Evolutionary conservation across 228 moss, liverwort and hornwort genomes (phyloP).

Genomic region (Sphagnum magellanicum): DNA sequence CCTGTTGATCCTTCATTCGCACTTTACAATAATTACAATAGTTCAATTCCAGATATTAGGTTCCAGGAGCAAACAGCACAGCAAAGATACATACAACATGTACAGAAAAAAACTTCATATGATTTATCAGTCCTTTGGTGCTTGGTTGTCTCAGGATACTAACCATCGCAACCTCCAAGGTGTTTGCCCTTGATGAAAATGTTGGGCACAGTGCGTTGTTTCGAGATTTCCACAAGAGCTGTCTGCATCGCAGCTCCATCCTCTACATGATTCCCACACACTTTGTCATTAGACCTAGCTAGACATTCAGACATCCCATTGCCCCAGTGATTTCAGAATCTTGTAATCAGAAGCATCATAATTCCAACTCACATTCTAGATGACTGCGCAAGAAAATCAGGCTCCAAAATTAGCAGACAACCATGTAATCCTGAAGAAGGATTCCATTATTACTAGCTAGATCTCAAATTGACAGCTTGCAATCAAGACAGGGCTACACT

Average conservation of each 20-base stretch:
- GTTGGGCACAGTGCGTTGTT: constrained; percentile 76
- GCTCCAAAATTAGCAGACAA: not conserved
- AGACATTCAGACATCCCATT: not conserved
- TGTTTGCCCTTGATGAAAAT: constrained; percentile 79
- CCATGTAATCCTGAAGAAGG: not conserved
- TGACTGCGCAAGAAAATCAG: not conserved
- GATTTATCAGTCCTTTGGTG: too few relatives aligned
- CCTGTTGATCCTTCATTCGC: too few relatives aligned
- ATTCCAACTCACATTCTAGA: not conserved
- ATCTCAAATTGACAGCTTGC: too few relatives aligned
- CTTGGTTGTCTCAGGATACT: constrained; percentile 6
- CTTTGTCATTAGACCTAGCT: not conserved
- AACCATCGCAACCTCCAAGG: constrained; percentile 86
- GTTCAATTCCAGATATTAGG: too few relatives aligned
- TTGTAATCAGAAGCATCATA: not conserved
- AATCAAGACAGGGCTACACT: too few relatives aligned
- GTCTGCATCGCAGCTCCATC: constrained; percentile 72
- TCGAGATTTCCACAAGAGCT: constrained; percentile 58
- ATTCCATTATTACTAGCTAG: not conserved
- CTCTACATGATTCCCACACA: constrained; percentile 4
- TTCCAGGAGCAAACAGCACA: too few relatives aligned
- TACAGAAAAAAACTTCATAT: too few relatives aligned
- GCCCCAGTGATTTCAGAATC: not conserved
- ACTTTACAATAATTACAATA: too few relatives aligned
- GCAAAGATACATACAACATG: too few relatives aligned